Evolutionary conservation across 2,329 filamentous ascomycete species (phyloP).

Genomic region (Ilyonectria robusta): DNA sequence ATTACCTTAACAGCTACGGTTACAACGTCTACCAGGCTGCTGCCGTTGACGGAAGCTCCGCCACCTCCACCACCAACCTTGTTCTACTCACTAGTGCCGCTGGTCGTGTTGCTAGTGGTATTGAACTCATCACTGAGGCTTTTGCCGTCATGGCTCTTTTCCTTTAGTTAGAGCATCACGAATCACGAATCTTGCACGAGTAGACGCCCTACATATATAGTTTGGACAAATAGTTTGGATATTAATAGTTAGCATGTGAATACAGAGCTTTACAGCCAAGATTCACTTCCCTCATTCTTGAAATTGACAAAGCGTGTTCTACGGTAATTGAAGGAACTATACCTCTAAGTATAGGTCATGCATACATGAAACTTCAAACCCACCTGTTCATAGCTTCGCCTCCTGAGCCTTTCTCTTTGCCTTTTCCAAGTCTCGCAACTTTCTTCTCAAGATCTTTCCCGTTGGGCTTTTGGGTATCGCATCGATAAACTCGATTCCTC

Average conservation of each 20-base stretch:
- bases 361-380: no score
- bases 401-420: conserved; percentile 57
- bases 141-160: conserved; percentile 14
- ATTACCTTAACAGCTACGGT: no score
- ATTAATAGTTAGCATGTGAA: neutral
- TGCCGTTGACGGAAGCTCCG: neutral
- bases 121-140: conserved; percentile 9
- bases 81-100: conserved; percentile 43
- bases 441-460: conserved; percentile 79
- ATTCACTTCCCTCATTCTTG: no score
- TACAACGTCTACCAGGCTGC: no score
- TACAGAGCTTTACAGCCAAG: neutral
- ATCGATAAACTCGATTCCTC: conserved; percentile 74
- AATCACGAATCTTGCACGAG: neutral
- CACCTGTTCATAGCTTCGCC: conserved; percentile 58
- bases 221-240: neutral
- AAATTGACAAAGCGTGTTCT: no score
- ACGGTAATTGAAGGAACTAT: no score
- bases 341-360: no score
- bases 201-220: neutral
- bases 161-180: conserved; percentile 11
- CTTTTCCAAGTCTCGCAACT: conserved; percentile 82
- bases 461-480: conserved; percentile 80
- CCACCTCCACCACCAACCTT: conserved; percentile 26
- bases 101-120: conserved; percentile 34